Conservation (phyloP, 768 basidiomycete genomes). For the Amanita phalloides region DNA sequence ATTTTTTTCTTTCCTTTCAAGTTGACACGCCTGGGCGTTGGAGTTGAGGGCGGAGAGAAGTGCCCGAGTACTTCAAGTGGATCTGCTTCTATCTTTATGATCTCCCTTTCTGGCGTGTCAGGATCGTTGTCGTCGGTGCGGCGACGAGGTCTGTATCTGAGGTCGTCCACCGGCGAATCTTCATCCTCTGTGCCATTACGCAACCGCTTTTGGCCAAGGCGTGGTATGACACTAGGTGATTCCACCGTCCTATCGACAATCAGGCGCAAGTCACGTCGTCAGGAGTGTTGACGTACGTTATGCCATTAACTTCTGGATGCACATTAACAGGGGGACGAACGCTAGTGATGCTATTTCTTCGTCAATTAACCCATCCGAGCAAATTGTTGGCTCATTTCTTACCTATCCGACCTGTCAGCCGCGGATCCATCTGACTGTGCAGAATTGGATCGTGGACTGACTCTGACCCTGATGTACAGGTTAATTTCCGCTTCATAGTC, state of each 20-base stretch:
- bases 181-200: background rate
- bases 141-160: conserved; percentile 5
- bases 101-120: background rate
- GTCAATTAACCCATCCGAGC: background rate
- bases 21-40: conserved; percentile 1
- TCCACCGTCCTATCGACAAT: background rate
- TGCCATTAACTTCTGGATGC: background rate
- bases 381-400: background rate
- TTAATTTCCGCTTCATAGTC: background rate
- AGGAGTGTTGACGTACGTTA: background rate
- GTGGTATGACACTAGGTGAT: background rate
- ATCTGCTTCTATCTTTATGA: background rate
- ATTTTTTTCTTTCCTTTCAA: conserved; percentile 12
- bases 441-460: background rate
- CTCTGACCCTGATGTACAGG: background rate
- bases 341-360: background rate
- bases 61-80: background rate
- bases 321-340: background rate
- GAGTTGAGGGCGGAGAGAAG: background rate
- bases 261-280: background rate
- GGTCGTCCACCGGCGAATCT: conserved; percentile 2
- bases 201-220: background rate
- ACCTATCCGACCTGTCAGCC: background rate
- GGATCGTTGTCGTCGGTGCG: background rate
- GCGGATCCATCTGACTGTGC: too few species aligned